Evolutionary conservation across 805 yeast genomes (phyloP).

Genomic region (Priceomyces castillae): DNA sequence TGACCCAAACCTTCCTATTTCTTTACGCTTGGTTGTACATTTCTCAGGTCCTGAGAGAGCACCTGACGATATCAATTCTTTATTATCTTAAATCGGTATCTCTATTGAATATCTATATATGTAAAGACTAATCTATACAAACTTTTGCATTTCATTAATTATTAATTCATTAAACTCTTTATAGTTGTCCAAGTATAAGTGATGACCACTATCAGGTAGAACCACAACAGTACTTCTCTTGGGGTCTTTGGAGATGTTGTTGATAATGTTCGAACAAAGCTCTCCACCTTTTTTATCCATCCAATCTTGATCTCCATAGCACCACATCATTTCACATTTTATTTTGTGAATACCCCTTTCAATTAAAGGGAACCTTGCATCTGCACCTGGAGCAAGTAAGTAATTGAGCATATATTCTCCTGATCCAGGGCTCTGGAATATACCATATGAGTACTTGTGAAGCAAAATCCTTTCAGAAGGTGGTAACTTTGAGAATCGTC

Average conservation of each 20-base stretch:
- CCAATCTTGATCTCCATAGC: slow-evolving; percentile 78
- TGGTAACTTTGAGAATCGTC: slow-evolving; percentile 67
- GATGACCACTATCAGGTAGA: slow-evolving; percentile 64
- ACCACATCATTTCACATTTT: slow-evolving; percentile 69
- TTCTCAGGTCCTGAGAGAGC: slow-evolving; percentile 25
- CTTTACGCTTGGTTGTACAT: slow-evolving; percentile 24
- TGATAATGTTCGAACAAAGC: slow-evolving; percentile 34
- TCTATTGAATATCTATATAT: not conserved
- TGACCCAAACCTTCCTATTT: slow-evolving; percentile 50
- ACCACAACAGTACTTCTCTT: slow-evolving; percentile 37
- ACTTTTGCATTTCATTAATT: slow-evolving; percentile 47
- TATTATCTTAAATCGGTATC: not conserved
- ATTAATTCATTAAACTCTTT: slow-evolving; percentile 51
- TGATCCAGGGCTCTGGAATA: slow-evolving; percentile 83
- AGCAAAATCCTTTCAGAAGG: slow-evolving; percentile 47
- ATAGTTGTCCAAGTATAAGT: slow-evolving; percentile 69
- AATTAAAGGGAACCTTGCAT: slow-evolving; percentile 71
- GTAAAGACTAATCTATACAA: not conserved
- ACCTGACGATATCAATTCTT: slow-evolving; percentile 13
- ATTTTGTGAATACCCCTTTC: slow-evolving; percentile 49
- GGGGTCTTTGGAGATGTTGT: slow-evolving; percentile 12
- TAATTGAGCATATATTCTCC: slow-evolving; percentile 91
- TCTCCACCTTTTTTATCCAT: slow-evolving; percentile 54
- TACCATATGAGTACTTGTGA: slow-evolving; percentile 78
- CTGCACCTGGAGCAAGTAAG: slow-evolving; percentile 86